These are phyloP conservation scores for Begonia loranthoides DNA, from an alignment of 306 rosid genomes.

Conservation along the genomic window DNA sequence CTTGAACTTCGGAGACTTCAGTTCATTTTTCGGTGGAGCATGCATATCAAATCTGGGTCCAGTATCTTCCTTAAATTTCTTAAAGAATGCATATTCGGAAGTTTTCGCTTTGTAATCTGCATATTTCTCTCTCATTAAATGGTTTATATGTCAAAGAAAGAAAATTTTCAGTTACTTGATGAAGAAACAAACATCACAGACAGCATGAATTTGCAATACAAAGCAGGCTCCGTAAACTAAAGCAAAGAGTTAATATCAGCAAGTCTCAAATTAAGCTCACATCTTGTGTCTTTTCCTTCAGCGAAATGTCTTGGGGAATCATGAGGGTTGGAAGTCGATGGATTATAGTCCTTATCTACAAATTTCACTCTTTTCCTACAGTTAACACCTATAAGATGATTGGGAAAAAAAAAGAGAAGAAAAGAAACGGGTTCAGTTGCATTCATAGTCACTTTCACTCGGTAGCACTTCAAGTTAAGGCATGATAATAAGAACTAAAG, in stretches of 20 bases:
- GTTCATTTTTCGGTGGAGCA: conserved; percentile 15
- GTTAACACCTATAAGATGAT: neutral
- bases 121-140: conserved; percentile 15
- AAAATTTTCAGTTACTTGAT: conserved; percentile 3
- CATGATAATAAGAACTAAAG: too few species aligned
- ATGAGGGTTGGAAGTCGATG: neutral
- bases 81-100: conserved; percentile 70
- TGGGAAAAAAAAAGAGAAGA: neutral
- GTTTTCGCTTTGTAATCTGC: conserved; percentile 46
- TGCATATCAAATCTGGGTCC: conserved; percentile 12
- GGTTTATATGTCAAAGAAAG: conserved; percentile 2
- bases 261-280: neutral
- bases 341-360: neutral
- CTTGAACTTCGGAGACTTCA: conserved; percentile 15
- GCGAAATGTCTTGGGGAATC: neutral
- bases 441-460: too few species aligned
- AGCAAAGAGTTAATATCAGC: neutral
- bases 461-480: too few species aligned
- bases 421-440: neutral
- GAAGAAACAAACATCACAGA: neutral
- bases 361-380: neutral
- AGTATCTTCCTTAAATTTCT: conserved; percentile 58
- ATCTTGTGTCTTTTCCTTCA: neutral
- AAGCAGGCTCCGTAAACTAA: neutral
- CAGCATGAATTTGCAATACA: neutral